Conservation (phyloP, 2,329 filamentous ascomycete species). For the Mycosphaerella arachidis region DNA sequence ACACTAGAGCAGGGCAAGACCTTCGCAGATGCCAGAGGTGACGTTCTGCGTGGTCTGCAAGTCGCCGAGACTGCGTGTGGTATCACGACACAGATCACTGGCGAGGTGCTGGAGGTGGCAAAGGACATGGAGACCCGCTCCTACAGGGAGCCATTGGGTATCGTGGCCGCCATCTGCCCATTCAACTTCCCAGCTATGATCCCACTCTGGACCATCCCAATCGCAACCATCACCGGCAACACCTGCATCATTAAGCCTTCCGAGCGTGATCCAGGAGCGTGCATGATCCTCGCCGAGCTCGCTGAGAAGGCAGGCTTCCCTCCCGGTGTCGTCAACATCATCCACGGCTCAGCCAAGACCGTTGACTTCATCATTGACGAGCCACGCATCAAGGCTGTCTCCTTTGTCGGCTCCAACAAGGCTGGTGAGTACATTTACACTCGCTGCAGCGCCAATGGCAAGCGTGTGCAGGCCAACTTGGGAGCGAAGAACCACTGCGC, state of each 20-base stretch:
- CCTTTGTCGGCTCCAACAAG: slow-evolving; percentile 83
- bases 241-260: slow-evolving; percentile 81
- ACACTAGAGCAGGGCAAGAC: slow-evolving; percentile 88
- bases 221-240: slow-evolving; percentile 79
- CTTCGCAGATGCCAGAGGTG: slow-evolving; percentile 74
- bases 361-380: slow-evolving; percentile 85
- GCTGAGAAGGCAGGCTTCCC: slow-evolving; percentile 77
- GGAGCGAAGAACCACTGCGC: slow-evolving; percentile 87
- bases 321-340: slow-evolving; percentile 73
- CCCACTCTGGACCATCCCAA: slow-evolving; percentile 83
- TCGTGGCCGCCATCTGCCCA: slow-evolving; percentile 79
- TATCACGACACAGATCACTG: slow-evolving; percentile 76
- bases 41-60: slow-evolving; percentile 76
- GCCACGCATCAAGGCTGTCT: slow-evolving; percentile 78
- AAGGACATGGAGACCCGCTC: slow-evolving; percentile 87
- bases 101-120: slow-evolving; percentile 77
- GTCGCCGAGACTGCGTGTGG: slow-evolving; percentile 78
- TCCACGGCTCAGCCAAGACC: slow-evolving; percentile 74
- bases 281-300: slow-evolving; percentile 80
- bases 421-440: slow-evolving; percentile 82
- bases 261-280: slow-evolving; percentile 76
- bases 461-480: slow-evolving; percentile 82
- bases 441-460: slow-evolving; percentile 75
- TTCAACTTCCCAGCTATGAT: slow-evolving; percentile 95
- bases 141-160: slow-evolving; percentile 75